A percentile compares a stretch with the other conserved stretches of the same genome.
phyloP scores from a whole-genome alignment of 2,329 filamentous ascomycete species.

The Arthrobotrys musiformis region DNA sequence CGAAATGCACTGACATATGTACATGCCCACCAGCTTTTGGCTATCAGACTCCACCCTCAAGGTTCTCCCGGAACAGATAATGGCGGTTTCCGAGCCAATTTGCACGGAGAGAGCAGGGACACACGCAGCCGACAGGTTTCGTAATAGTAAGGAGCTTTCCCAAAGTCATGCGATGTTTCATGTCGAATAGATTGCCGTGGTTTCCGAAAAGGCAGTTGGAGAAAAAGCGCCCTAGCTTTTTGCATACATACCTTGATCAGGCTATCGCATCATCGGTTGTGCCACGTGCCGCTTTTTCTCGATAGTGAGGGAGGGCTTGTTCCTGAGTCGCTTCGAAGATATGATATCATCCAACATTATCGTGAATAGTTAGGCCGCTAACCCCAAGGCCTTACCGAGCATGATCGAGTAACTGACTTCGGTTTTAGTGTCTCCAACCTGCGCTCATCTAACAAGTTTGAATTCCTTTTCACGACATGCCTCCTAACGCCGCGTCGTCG shows the following conservation, averaged over 20 bases:
- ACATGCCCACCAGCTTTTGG: slow-evolving; percentile 20
- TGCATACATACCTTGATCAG: slow-evolving; percentile 15
- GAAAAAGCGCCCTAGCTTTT: slow-evolving; percentile 2
- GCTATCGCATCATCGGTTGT: slow-evolving; percentile 46
- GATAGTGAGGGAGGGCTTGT: slow-evolving; percentile 19
- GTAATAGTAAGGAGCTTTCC: slow-evolving; percentile 45
- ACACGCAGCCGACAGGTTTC: slow-evolving; percentile 49
- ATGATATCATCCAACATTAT: slow-evolving; percentile 10
- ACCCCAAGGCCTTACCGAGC: not conserved
- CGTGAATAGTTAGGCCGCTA: slow-evolving; percentile 16
- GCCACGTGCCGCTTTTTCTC: slow-evolving; percentile 48
- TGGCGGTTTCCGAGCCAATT: slow-evolving; percentile 53
- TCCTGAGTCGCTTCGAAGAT: slow-evolving; percentile 16
- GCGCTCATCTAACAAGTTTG: not conserved
- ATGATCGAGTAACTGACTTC: not conserved
- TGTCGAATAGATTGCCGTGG: slow-evolving; percentile 55
- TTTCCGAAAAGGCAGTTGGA: slow-evolving; percentile 43
- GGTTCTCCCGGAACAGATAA: slow-evolving; percentile 49
- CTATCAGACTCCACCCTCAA: slow-evolving; percentile 48
- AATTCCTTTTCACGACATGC: slow-evolving; percentile 19
- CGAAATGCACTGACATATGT: slow-evolving; percentile 18
- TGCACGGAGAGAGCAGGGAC: slow-evolving; percentile 37
- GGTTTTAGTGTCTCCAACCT: not conserved
- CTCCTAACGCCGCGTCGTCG: slow-evolving; percentile 14
- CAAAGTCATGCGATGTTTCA: slow-evolving; percentile 54